phyloP scores from a whole-genome alignment of 2,329 filamentous ascomycete genomes.

The Fusarium albosuccineum region DNA sequence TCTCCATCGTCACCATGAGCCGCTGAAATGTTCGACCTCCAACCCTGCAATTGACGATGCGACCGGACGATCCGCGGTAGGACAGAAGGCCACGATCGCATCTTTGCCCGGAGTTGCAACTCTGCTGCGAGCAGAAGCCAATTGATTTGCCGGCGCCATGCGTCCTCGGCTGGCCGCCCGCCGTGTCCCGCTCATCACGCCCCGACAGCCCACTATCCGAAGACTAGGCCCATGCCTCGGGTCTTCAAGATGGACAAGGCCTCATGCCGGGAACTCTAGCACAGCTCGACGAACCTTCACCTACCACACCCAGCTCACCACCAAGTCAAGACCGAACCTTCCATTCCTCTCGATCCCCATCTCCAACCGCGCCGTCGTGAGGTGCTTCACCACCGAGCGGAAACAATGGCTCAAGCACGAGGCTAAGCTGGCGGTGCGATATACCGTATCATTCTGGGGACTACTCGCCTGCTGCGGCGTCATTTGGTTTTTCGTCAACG shows the following conservation, averaged over 20 bases:
- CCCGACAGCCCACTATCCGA: constrained; percentile 30
- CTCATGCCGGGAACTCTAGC: no score
- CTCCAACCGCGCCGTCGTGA: constrained; percentile 68
- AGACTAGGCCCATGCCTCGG: constrained; percentile 34
- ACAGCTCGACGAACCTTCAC: constrained; percentile 41
- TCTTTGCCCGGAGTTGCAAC: neutral
- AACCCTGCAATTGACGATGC: constrained; percentile 10
- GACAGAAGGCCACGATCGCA: constrained; percentile 2
- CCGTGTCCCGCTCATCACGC: constrained; percentile 34
- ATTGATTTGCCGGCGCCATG: constrained; percentile 47
- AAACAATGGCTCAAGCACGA: constrained; percentile 79
- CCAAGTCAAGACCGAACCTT: constrained; percentile 51
- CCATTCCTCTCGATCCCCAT: constrained; percentile 65
- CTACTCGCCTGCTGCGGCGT: constrained; percentile 71
- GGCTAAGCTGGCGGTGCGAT: constrained; percentile 76
- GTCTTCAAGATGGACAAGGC: no score
- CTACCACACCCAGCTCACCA: constrained; percentile 47
- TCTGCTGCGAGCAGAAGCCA: neutral
- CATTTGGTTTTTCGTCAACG: constrained; percentile 74
- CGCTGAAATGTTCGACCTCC: constrained; percentile 8
- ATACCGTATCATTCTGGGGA: constrained; percentile 74
- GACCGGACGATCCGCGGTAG: constrained; percentile 13
- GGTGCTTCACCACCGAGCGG: constrained; percentile 84
- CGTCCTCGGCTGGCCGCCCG: constrained; percentile 55
- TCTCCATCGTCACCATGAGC: constrained; percentile 27